These are phyloP conservation scores for Ogataea minuta DNA, from an alignment of 805 yeast species.

Conservation along the genomic window DNA sequence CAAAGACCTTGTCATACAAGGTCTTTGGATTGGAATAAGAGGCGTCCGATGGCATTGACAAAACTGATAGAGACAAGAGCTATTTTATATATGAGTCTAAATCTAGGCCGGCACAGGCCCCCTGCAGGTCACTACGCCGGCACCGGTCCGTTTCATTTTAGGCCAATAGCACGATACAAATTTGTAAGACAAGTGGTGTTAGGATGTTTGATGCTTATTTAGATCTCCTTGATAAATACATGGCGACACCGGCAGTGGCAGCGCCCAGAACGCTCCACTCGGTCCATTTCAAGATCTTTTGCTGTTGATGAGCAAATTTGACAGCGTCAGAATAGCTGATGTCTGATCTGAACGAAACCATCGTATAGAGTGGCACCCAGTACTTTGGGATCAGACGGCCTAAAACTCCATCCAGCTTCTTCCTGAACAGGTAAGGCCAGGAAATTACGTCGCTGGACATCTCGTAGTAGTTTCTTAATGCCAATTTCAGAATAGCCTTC, in stretches of 20 bases:
- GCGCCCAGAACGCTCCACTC: constrained; percentile 22
- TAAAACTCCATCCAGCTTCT: constrained; percentile 62
- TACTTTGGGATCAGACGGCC: constrained; percentile 55
- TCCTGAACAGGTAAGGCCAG: constrained; percentile 57
- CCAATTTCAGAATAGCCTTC: constrained; percentile 71
- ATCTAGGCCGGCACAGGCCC: constrained; percentile 10
- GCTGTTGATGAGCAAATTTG: constrained; percentile 52
- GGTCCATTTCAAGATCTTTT: constrained; percentile 40
- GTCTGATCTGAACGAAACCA: constrained; percentile 88
- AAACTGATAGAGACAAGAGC: neutral
- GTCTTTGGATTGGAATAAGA: constrained; percentile 55
- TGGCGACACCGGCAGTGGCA: constrained; percentile 12
- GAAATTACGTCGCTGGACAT: constrained; percentile 82
- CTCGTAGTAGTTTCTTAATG: constrained; percentile 77
- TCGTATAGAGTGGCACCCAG: constrained; percentile 87
- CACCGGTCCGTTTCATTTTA: constrained; percentile 8
- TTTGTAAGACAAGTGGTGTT: constrained; percentile 4
- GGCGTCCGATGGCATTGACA: constrained; percentile 32
- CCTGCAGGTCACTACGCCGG: constrained; percentile 13
- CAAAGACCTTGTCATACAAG: constrained; percentile 93
- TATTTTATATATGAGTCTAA: constrained; percentile 6
- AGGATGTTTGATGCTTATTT: constrained; percentile 1
- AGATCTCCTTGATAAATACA: constrained; percentile 6
- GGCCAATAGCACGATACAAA: constrained; percentile 2
- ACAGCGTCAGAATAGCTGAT: constrained; percentile 73